A percentile compares a stretch with the other conserved stretches of the same genome.
These are phyloP conservation scores for Ganoderma sinense DNA, from an alignment of 1,284 basidiomycete species.

Conservation along the genomic window DNA sequence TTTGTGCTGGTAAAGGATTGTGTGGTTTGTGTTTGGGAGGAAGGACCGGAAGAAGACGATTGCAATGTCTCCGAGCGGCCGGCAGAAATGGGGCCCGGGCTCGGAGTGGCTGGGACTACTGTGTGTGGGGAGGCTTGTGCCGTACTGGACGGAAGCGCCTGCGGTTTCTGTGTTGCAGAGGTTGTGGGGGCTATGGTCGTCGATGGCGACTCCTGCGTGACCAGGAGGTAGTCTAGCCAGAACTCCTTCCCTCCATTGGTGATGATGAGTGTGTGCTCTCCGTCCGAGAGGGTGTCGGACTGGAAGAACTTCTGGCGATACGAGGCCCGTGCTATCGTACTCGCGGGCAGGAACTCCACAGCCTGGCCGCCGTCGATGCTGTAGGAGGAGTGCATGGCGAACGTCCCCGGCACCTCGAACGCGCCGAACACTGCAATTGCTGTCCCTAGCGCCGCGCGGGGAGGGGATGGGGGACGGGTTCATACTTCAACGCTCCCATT, in stretches of 20 bases:
- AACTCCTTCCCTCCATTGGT: background rate
- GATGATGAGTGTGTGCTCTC: conserved; percentile 7
- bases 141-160: background rate
- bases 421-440: conserved; percentile 7
- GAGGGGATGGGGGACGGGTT: no score
- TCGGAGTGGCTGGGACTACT: background rate
- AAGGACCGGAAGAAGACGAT: background rate
- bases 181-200: background rate
- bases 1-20: background rate
- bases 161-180: background rate
- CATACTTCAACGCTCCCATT: background rate
- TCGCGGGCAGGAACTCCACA: background rate
- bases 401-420: conserved; percentile 7
- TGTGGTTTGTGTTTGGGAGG: background rate
- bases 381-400: conserved; percentile 3
- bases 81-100: background rate
- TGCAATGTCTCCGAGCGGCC: background rate
- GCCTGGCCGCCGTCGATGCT: background rate
- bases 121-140: background rate
- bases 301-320: conserved; percentile 6
- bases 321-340: background rate
- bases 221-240: background rate
- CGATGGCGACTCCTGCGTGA: background rate
- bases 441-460: background rate
- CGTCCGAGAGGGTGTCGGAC: background rate